Conservation (phyloP, 2,329 filamentous ascomycete genomes). For the Neofusicoccum parvum region DNA sequence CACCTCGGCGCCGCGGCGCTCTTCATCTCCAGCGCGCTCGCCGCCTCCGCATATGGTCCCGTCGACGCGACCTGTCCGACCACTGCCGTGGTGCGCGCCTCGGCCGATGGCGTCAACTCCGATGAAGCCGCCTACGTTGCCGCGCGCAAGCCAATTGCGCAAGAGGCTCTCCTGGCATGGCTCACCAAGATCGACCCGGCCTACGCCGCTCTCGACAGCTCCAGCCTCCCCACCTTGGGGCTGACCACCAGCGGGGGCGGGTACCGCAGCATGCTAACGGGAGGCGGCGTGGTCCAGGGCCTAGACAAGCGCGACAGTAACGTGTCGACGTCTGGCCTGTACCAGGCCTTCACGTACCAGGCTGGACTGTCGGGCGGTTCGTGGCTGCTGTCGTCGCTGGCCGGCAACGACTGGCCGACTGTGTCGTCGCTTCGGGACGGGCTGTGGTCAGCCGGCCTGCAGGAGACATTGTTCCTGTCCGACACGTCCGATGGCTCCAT, state of each 20-base stretch:
- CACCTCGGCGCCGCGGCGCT: slow-evolving; percentile 7
- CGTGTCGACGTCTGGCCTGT: slow-evolving; percentile 43
- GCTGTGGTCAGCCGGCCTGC: slow-evolving; percentile 46
- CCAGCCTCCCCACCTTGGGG: slow-evolving; percentile 44
- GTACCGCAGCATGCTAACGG: slow-evolving; percentile 43
- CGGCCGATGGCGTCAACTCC: slow-evolving; percentile 36
- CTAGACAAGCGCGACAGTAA: slow-evolving; percentile 48
- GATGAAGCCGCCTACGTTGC: slow-evolving; percentile 44
- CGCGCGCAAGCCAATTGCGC: slow-evolving; percentile 42
- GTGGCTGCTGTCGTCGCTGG: slow-evolving; percentile 50
- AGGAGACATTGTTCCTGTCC: slow-evolving; percentile 42
- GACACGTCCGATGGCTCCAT: slow-evolving; percentile 34
- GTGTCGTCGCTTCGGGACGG: slow-evolving; percentile 42
- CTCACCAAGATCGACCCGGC: slow-evolving; percentile 31
- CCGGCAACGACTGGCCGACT: slow-evolving; percentile 51
- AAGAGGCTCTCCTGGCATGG: slow-evolving; percentile 43
- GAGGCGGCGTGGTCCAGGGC: slow-evolving; percentile 46
- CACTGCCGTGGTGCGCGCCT: slow-evolving; percentile 40
- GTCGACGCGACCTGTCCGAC: slow-evolving; percentile 41
- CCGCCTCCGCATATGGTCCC: slow-evolving; percentile 38
- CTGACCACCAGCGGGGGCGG: slow-evolving; percentile 43
- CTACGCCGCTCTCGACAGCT: slow-evolving; percentile 40
- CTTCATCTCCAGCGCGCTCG: slow-evolving; percentile 12
- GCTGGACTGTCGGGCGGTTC: slow-evolving; percentile 49
- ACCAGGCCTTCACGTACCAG: slow-evolving; percentile 51